Conservation (phyloP, 306 rosid genomes). For the Castanea crenata region DNA sequence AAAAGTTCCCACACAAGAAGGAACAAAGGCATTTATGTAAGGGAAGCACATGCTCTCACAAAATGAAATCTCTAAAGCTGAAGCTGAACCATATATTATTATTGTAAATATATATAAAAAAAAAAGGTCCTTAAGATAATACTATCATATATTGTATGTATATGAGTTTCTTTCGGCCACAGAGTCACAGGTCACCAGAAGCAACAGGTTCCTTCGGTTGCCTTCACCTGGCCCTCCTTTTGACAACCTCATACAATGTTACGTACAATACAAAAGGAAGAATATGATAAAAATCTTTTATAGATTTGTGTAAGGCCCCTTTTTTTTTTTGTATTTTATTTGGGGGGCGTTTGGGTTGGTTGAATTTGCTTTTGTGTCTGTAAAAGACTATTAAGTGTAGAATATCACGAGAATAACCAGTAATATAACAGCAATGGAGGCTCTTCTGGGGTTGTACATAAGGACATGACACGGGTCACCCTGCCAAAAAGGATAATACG, state of each 20-base stretch:
- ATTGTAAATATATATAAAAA: conserved; percentile 19
- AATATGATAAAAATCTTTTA: conserved; percentile 17
- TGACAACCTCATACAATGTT: conserved; percentile 40
- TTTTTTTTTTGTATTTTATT: neutral
- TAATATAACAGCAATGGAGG: conserved; percentile 12
- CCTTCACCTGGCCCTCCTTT: conserved; percentile 4
- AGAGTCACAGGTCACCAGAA: conserved; percentile 22
- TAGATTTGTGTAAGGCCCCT: neutral
- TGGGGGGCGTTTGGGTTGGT: neutral
- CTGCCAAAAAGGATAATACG: neutral
- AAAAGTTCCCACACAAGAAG: conserved; percentile 5
- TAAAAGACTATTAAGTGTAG: conserved; percentile 2
- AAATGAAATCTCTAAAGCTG: neutral
- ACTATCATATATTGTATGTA: neutral
- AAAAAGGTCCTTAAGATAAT: neutral
- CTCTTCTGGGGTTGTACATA: conserved; percentile 23
- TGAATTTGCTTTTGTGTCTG: neutral
- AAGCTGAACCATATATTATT: conserved; percentile 19
- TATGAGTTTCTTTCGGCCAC: conserved; percentile 28
- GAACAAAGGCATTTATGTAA: conserved; percentile 6
- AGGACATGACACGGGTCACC: conserved; percentile 1
- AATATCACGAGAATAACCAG: conserved; percentile 34
- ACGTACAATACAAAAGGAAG: conserved; percentile 20
- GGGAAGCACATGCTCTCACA: conserved; percentile 12
- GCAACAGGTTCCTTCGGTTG: neutral